Percentiles rank a stretch among this genome's conserved stretches.
phyloP scores from a whole-genome alignment of 2,329 filamentous ascomycete species.

The Stagonosporopsis cucurbitacearum region DNA sequence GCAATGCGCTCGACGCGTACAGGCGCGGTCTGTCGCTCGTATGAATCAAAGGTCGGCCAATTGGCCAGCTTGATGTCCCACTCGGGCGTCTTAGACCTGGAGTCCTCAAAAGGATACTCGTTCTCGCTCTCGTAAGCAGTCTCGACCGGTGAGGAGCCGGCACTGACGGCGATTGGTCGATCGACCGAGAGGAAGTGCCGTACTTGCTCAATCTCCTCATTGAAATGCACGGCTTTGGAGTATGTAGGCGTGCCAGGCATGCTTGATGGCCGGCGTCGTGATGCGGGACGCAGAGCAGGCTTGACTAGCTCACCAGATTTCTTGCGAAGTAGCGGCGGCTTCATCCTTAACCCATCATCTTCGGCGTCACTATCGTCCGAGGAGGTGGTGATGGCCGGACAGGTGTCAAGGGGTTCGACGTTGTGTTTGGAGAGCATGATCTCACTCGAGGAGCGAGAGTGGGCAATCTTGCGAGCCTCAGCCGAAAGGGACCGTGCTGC shows the following conservation, averaged over 20 bases:
- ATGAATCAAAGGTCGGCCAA: constrained; percentile 71
- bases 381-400: constrained; percentile 51
- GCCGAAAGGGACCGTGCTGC: constrained; percentile 53
- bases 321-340: constrained; percentile 94
- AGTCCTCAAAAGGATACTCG: constrained; percentile 83
- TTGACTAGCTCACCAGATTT: constrained; percentile 97
- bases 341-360: constrained; percentile 64
- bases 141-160: constrained; percentile 88
- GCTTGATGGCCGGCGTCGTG: constrained; percentile 84
- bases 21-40: constrained; percentile 67
- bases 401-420: constrained; percentile 51
- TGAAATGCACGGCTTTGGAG: constrained; percentile 97
- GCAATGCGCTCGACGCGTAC: constrained; percentile 87
- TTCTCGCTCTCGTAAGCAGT: constrained; percentile 80
- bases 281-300: constrained; percentile 82
- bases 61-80: constrained; percentile 89
- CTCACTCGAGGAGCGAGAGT: constrained; percentile 66
- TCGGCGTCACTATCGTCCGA: constrained; percentile 62
- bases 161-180: constrained; percentile 92
- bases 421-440: constrained; percentile 57
- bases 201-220: constrained; percentile 94
- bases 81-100: constrained; percentile 62
- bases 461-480: constrained; percentile 66
- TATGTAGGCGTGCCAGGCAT: constrained; percentile 98
- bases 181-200: constrained; percentile 95